Conservation (phyloP, 73 alveolate species). For the Paramecium biaurelia region DNA sequence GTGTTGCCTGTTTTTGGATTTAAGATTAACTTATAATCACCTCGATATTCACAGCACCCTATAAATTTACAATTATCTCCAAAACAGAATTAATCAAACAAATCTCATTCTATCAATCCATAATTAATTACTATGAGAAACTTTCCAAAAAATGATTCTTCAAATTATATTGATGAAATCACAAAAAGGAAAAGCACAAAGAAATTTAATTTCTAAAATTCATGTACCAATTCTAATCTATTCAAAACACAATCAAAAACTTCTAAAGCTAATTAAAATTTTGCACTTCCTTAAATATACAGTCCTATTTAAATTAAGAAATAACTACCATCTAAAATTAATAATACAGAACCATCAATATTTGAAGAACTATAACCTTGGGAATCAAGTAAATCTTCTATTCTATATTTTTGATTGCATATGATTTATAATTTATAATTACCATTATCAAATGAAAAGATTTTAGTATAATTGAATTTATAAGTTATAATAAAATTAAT, state of each 20-base stretch:
- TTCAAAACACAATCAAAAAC: not conserved
- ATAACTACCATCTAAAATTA: not conserved
- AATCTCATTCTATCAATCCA: not conserved
- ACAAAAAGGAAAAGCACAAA: not conserved
- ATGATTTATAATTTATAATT: not conserved
- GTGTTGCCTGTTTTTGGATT: not conserved
- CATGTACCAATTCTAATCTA: not conserved
- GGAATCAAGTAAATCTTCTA: not conserved
- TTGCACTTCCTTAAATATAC: not conserved
- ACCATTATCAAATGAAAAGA: not conserved
- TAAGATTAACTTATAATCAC: not conserved
- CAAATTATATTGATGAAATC: not conserved
- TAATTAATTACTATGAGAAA: not conserved
- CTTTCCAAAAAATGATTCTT: not conserved
- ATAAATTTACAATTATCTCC: not conserved
- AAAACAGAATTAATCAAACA: not conserved
- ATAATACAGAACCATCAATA: not conserved
- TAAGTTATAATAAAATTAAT: not conserved
- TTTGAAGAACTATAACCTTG: not conserved
- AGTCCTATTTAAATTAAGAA: not conserved
- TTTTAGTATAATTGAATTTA: not conserved
- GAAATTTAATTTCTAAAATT: not conserved
- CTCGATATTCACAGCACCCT: not conserved
- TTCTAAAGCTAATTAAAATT: not conserved
- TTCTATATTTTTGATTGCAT: not conserved